A percentile compares a stretch with the other conserved stretches of the same genome.
Evolutionary conservation across 768 basidiomycete species (phyloP).

Genomic region (Hemileccinum impolitum): DNA sequence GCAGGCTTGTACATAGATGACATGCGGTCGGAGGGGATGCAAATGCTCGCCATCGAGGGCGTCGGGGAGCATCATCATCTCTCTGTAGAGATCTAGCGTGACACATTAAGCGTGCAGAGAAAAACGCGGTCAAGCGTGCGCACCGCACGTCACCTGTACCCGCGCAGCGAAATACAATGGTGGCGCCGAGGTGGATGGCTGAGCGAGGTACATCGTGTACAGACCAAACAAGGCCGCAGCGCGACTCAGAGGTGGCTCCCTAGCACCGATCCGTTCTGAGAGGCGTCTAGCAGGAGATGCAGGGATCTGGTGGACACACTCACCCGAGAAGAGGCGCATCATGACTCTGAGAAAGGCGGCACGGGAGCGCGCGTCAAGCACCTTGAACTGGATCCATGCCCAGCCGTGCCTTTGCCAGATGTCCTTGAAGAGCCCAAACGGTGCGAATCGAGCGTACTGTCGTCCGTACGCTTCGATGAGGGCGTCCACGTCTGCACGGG

Average conservation of each 20-base stretch:
- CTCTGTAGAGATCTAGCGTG: conserved; percentile 52
- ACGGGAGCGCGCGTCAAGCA: conserved; percentile 64
- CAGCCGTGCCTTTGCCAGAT: conserved; percentile 69
- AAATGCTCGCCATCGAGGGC: conserved; percentile 40
- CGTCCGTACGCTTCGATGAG: conserved; percentile 54
- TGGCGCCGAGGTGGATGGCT: conserved; percentile 55
- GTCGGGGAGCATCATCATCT: conserved; percentile 48
- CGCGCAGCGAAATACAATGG: conserved; percentile 47
- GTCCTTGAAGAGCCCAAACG: conserved; percentile 69
- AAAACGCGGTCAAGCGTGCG: conserved; percentile 1
- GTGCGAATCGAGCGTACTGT: conserved; percentile 41
- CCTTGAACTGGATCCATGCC: conserved; percentile 73
- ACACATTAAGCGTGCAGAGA: conserved; percentile 3
- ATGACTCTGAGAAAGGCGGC: conserved; percentile 59
- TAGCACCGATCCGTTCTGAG: conserved; percentile 51
- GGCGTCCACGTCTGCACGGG: conserved; percentile 59
- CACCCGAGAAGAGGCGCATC: conserved; percentile 66
- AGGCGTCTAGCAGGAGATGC: not conserved
- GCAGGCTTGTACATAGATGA: conserved; percentile 44
- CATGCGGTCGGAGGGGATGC: conserved; percentile 47
- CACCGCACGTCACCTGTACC: conserved; percentile 61
- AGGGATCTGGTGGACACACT: conserved; percentile 10
- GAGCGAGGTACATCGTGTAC: conserved; percentile 68
- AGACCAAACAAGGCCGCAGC: conserved; percentile 63
- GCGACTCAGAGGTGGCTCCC: conserved; percentile 52